These are phyloP conservation scores for Oidiodendron maius DNA, from an alignment of 495 filamentous ascomycete species.

Conservation along the genomic window DNA sequence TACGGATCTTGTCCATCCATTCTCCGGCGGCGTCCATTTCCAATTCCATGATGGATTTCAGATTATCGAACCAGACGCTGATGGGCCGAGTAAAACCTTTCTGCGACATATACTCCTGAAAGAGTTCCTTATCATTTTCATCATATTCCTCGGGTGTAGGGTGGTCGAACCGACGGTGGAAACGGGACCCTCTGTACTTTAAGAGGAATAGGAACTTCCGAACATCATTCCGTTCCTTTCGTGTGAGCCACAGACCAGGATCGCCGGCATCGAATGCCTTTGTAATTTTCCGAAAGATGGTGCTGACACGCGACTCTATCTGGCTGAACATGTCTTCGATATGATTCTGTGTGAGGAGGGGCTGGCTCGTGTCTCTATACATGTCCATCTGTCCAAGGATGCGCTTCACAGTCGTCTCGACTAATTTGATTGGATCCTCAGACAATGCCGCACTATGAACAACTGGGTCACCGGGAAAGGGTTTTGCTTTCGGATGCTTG, in stretches of 20 bases:
- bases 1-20: constrained; percentile 30
- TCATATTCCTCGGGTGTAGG: constrained; percentile 32
- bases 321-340: constrained; percentile 12
- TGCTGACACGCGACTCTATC: constrained; percentile 12
- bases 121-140: constrained; percentile 30
- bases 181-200: constrained; percentile 35
- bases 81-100: constrained; percentile 35
- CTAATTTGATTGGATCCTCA: constrained; percentile 4
- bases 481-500: constrained; percentile 5
- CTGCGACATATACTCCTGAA: constrained; percentile 39
- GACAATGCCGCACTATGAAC: constrained; percentile 7
- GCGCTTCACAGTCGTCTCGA: constrained; percentile 9
- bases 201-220: constrained; percentile 52
- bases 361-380: constrained; percentile 11
- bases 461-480: constrained; percentile 3
- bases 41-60: constrained; percentile 40
- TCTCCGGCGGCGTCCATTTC: constrained; percentile 32
- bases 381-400: constrained; percentile 15
- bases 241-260: constrained; percentile 28
- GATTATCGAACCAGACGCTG: constrained; percentile 45
- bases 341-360: constrained; percentile 4
- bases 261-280: constrained; percentile 14
- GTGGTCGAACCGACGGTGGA: constrained; percentile 32
- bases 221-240: constrained; percentile 34
- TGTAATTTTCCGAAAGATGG: constrained; percentile 7